A percentile compares a stretch with the other conserved stretches of the same genome.
Conservation (phyloP, 352 stramenopile genomes). For the Phytophthora crassamura region DNA sequence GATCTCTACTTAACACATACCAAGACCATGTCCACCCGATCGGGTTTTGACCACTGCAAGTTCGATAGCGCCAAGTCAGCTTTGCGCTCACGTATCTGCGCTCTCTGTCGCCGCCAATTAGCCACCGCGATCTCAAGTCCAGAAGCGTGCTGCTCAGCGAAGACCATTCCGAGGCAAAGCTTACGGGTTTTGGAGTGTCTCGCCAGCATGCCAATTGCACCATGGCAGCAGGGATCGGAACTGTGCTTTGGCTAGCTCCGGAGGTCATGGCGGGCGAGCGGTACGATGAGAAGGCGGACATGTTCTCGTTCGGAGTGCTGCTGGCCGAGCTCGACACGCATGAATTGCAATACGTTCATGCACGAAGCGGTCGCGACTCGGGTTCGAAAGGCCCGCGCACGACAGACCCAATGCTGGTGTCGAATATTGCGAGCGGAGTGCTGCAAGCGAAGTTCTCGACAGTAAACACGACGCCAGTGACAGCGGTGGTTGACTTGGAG, state of each 20-base stretch:
- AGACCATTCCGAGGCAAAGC: conserved; percentile 14
- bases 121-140: conserved; percentile 17
- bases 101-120: conserved; percentile 9
- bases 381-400: conserved; percentile 3
- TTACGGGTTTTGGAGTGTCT: conserved; percentile 32
- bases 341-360: conserved; percentile 12
- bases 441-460: conserved; percentile 28
- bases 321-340: conserved; percentile 28
- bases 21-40: conserved; percentile 1
- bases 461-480: not conserved
- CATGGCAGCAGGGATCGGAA: conserved; percentile 29
- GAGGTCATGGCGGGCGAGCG: conserved; percentile 26
- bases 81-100: conserved; percentile 28
- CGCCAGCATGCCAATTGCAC: conserved; percentile 14
- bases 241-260: conserved; percentile 7
- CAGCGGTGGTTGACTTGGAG: conserved; percentile 11
- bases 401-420: conserved; percentile 18
- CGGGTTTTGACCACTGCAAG: conserved; percentile 35
- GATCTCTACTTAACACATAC: conserved; percentile 31
- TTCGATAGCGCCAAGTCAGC: conserved; percentile 32
- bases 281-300: conserved; percentile 29
- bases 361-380: not conserved
- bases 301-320: conserved; percentile 36
- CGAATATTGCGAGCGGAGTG: conserved; percentile 2
- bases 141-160: conserved; percentile 20